Base-by-base conservation (phyloP, 768 basidiomycete species). In the Calocybe gangraenosa region DNA sequence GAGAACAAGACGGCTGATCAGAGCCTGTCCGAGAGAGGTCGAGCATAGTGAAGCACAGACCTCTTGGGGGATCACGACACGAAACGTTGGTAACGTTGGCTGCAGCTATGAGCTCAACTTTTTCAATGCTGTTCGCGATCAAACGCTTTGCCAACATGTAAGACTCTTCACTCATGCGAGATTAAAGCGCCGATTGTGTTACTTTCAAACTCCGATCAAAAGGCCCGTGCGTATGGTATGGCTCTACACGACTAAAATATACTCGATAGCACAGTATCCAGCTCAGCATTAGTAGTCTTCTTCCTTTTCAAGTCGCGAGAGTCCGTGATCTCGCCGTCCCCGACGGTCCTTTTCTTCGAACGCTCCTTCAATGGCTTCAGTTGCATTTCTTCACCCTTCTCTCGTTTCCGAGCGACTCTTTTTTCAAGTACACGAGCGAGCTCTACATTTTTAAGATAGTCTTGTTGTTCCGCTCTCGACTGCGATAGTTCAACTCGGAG, bases 31-130 rank as follows among this genome's bases (percentile, higher is more conserved):
- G 77, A 74, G 72, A 71, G 79, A 78, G 79, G 83, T 79, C 82
- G 84, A 81, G 85, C 87, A 89, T 88, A 79, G 82, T 78, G 81
- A 82, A 82, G 82, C 78, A 91, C 87, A 87, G 87, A 91, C 87
- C 87, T 91, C 86, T 84, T 81, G 75, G 25, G 25, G 72, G 72
- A 76, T 75, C 75, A 70, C 75, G 74, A 71, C 72, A 73, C 66
- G 66, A 58, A 54, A 67, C 66, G 68, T 50, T 65, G 63, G n/a
- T n/a, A 60, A 62, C 66, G 70, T 68, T 68, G 71, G 64, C 65
- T 61, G 51, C 58, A 53, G 56, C 64, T 57, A 60, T 52, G 25
- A 28, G 25, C 25, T 28, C 25, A 28, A 28, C 25, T 11, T 28
- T 28, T 28, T 28, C 11, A 5, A 6, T 28, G 5, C 11, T 11